phyloP scores from a whole-genome alignment of 2,329 filamentous ascomycete species.

The Colletotrichum liaoningense region DNA sequence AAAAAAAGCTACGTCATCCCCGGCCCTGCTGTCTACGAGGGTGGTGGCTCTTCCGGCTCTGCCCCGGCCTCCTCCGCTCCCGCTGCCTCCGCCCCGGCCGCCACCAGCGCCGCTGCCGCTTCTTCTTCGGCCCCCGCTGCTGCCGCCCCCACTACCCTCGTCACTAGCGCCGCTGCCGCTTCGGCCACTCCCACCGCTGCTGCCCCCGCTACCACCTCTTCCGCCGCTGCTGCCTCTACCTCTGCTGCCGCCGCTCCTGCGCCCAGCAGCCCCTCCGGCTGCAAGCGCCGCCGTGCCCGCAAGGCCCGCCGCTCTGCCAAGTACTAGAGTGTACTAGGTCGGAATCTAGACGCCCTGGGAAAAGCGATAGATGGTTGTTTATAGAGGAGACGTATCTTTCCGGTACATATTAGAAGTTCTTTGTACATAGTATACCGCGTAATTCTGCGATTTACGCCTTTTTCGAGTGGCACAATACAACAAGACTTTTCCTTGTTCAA shows the following conservation, averaged over 20 bases:
- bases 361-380: background rate
- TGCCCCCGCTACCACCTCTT: background rate
- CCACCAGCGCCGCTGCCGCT: background rate
- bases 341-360: background rate
- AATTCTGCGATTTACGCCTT: slow-evolving; percentile 29
- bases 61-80: background rate
- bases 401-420: slow-evolving; percentile 31
- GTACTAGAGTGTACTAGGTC: slow-evolving; percentile 18
- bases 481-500: slow-evolving; percentile 18
- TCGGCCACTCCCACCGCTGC: background rate
- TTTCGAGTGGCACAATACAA: slow-evolving; percentile 27
- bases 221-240: slow-evolving; percentile 1
- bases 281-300: slow-evolving; percentile 34
- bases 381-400: slow-evolving; percentile 13
- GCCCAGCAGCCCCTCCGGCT: slow-evolving; percentile 3
- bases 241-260: slow-evolving; percentile 17
- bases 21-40: slow-evolving; percentile 32
- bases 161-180: background rate
- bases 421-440: slow-evolving; percentile 31
- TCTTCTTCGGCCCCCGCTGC: slow-evolving; percentile 6
- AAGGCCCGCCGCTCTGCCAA: slow-evolving; percentile 35
- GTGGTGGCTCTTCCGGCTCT: slow-evolving; percentile 39
- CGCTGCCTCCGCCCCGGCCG: background rate
- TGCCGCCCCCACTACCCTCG: slow-evolving; percentile 6
- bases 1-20: slow-evolving; percentile 26